These are phyloP conservation scores for Adansonia gregorii DNA, from an alignment of 441 rosid genomes.

Conservation along the genomic window DNA sequence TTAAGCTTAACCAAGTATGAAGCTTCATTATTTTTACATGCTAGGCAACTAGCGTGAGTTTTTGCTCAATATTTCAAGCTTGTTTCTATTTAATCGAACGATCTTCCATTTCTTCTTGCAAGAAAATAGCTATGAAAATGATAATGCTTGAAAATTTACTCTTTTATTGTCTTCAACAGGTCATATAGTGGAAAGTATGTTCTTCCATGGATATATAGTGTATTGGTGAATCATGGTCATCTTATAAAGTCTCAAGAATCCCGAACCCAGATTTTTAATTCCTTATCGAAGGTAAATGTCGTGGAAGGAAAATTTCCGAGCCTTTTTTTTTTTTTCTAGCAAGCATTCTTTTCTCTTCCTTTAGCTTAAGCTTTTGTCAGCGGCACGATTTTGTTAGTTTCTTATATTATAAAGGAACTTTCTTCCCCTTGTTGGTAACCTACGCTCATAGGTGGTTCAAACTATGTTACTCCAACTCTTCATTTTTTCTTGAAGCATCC, in stretches of 20 bases:
- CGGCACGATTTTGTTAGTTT: background rate
- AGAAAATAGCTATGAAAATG: background rate
- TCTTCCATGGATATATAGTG: conserved; percentile 79
- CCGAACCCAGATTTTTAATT: conserved; percentile 46
- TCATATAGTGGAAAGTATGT: conserved; percentile 51
- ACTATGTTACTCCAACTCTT: too few species aligned
- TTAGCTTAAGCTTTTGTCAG: background rate
- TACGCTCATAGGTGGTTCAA: background rate
- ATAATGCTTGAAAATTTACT: conserved; percentile 14
- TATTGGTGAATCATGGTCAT: conserved; percentile 74
- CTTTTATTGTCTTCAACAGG: conserved; percentile 51
- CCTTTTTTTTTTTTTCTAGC: background rate
- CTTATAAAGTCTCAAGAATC: conserved; percentile 58
- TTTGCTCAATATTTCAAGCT: conserved; percentile 13
- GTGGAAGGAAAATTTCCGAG: background rate
- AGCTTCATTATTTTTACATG: conserved; percentile 11
- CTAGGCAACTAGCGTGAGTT: conserved; percentile 1
- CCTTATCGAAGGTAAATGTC: conserved; percentile 61
- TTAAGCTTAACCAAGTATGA: conserved; percentile 7
- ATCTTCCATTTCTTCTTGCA: background rate
- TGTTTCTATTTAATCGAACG: background rate
- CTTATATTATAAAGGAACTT: background rate
- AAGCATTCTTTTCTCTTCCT: background rate
- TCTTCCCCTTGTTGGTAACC: background rate
- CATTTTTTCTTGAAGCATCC: too few species aligned